Percentiles rank a stretch among this genome's conserved stretches.
phyloP scores from a whole-genome alignment of 1,284 basidiomycete genomes.

The Ceratobasidium papillatum region DNA sequence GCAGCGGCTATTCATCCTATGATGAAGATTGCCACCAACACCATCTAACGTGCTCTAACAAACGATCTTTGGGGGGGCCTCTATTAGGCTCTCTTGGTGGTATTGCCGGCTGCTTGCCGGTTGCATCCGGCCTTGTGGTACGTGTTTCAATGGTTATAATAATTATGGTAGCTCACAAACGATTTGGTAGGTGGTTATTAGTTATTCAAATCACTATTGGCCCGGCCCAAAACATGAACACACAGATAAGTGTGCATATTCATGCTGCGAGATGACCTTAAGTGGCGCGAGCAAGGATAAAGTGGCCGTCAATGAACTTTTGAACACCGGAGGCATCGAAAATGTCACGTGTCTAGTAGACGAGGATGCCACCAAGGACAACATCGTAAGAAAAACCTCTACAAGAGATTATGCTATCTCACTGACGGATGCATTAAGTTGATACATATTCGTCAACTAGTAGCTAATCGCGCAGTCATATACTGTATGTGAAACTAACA shows the following conservation, averaged over 20 bases:
- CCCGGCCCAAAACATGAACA: background rate
- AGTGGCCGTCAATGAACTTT: background rate
- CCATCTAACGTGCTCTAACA: background rate
- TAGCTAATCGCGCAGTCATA: background rate
- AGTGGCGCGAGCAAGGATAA: background rate
- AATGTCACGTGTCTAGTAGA: background rate
- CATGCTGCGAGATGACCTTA: background rate
- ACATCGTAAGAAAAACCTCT: background rate
- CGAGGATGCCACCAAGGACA: constrained; percentile 1
- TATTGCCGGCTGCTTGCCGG: background rate
- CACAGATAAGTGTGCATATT: background rate
- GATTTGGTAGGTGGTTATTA: background rate
- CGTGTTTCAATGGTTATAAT: no score
- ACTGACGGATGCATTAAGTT: background rate
- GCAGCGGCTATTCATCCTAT: background rate
- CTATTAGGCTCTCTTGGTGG: constrained; percentile 3
- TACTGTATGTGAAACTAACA: background rate
- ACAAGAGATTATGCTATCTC: background rate
- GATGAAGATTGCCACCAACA: background rate
- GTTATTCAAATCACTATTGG: background rate
- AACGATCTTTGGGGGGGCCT: background rate
- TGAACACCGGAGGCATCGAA: background rate
- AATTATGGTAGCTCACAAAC: no score
- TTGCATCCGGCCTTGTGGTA: background rate
- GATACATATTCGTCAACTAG: background rate